Evolutionary conservation across 2,329 filamentous ascomycete species (phyloP), one percentile per base, ranked within the genome.

Genomic region (Coccinonectria pachysandricola): DNA sequence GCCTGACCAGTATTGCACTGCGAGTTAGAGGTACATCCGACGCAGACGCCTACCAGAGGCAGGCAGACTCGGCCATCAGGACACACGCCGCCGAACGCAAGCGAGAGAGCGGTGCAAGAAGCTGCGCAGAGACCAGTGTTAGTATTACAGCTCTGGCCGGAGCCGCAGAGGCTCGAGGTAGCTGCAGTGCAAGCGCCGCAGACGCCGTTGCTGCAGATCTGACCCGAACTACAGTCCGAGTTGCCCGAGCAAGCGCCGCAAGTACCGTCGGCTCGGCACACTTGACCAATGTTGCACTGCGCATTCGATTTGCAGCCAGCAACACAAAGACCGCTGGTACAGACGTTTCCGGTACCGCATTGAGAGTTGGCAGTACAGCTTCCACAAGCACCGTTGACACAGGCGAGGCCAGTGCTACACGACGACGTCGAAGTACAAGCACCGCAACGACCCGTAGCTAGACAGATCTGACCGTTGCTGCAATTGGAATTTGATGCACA

Each of bases 311-410:
- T 9, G 15, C 31, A 34, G 8, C 7, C 7, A 5, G 31, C 9
- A 7, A 34, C 20, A 10, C 31, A 34, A 13, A 30, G 24, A 10
- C 31, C 31, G 8, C 31, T 27, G 4, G 19, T 26, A 13, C 31
- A 34, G 5, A 24, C 26, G 19, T 34, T 24, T 2, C 24, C 19
- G 7, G 23, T 27, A 10, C 12, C 12, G 12, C 31, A 34, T 12
- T 9, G 15, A 2, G 31, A 21, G 24, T 34, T 24, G 2, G 13
- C 15, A 1, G 21, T 30, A 8, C 31, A 34, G 15, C 19, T 16
- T 5, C 19, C 14, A 8, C 31, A 34, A n/a, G 22, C 12, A 6
- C 27, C 27, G 1, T 17, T 15, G 5, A 15, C 15, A 8, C 31
- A 34, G 3, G 18, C 22, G n/a, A 27, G 21, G 15, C 11, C 19